Base-by-base conservation (phyloP, 257 asterid genomes). In the Cordia subcordata region DNA sequence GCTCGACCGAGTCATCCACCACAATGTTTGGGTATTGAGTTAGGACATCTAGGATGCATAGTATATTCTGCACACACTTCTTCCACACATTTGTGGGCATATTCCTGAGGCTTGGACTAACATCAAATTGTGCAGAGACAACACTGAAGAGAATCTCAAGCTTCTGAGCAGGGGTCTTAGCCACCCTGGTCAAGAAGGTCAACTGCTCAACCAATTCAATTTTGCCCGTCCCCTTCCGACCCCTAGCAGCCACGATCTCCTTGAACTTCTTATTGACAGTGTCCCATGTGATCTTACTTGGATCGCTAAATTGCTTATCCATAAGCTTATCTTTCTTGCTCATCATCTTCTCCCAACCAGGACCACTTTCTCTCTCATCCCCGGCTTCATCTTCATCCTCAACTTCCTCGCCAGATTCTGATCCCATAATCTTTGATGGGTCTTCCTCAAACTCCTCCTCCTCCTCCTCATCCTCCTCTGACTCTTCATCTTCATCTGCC, bases 21-120 rank as follows among this genome's bases (percentile, higher is more conserved):
- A 88, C 85, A 32, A 92, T 92, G 72, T 92, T 92, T 37, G 89
- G 70, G 64, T 84, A 84, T 71, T 86, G 94, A 1, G 91, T 86
- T 49, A 92, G 68, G 57, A 86, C 76, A 69, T 92, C 99, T 38
- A 92, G 95, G 32, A 89, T 78, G 18, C 66, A 32, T 59, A 88
- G 85, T 73, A 85, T 44, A 72, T 92, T 92, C 59, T 74, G 89
- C 59, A 92, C 86, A 53, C 97, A 88, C 45, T 78, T 88, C 73
- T 92, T 92, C 99, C 99, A 92, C 8, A 92, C 97, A 66, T 81
- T 81, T 49, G 90, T 86, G 11, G 99, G 99, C 99, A 92, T 92
- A 79, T 92, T 96, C 0, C 97, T 90, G 64, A 92, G 77, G 67
- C 95, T 75, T 12, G 85, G 82, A 58, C 90, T 88, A 35, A 92